Base-by-base conservation (phyloP, 306 rosid genomes). In the Cotoneaster glaucophyllus region DNA sequence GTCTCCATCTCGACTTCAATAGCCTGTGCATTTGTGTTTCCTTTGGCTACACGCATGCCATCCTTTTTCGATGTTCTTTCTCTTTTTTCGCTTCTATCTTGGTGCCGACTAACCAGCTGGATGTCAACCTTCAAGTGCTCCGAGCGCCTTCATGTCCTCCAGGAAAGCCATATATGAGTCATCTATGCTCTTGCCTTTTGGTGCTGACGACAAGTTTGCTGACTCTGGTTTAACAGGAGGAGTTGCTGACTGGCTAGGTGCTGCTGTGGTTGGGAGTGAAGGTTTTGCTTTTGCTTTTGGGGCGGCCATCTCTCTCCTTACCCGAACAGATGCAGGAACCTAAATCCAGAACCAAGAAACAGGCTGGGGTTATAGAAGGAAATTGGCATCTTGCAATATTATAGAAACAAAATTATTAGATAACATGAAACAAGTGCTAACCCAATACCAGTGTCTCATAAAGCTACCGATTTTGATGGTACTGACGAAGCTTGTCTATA, bases 281-380 rank as follows among this genome's bases (percentile, higher is more conserved):
- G 84, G 78, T 69, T 92, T 96, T 31, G 92, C 87, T 76, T 95
- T 89, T 76, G 87, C 52, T 87, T 89, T 95, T 24, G 89, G 70
- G 78, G 75, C 53, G 66, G 89, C 85, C 53, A 79, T 75, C 81
- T 96, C 99, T 64, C 99, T 93, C 85, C 99, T 90, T 57, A 88
- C 99, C 70, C 99, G 88, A 45, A 96, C 99, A 69, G 97, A 92
- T 53, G 99, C 97, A 76, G 96, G 96, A 85, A 92, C 87, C 97
- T 92, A 50, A 76, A 71, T 63, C 58, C 73, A 79, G 81, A 81
- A 69, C 70, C 63, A 54, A 48, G 76, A 14, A 78, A 75, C 14
- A 67, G 50, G 67, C 75, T 74, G 5, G 18, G 31, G 71, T 62
- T 77, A 75, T 28, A 58, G 39, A 64, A 17, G 54, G 54, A 50